Evolutionary conservation across 2,329 filamentous ascomycete genomes (phyloP), one percentile per base, ranked within the genome.

Genomic region (Graphiopsis chlorocephala): DNA sequence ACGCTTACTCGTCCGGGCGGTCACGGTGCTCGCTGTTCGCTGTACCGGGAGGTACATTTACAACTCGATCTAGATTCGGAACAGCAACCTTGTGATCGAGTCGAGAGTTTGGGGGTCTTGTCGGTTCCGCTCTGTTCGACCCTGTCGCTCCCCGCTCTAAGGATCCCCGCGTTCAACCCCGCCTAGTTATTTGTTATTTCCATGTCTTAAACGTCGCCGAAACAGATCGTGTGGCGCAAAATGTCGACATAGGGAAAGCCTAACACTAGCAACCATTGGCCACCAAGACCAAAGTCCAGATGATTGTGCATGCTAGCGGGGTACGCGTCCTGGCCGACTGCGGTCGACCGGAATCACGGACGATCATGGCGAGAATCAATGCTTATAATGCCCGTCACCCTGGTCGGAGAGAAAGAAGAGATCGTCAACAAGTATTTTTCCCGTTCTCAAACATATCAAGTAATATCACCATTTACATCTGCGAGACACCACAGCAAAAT

Each of bases 291-390:
- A 10, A 23, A 62, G 53, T 62, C 48, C 60, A 62, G 23, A 55
- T 55, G 5, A 20, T 31, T 20, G 50, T 38, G 23, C 25, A 50
- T 33, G 48, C 60, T 52, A 35, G 60, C 60, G 60, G 60, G 60
- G 60, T 62, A 62, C 60, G 52, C 31, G 48, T 42, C 45, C 60
- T 62, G 60, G 48, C 25, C 48, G 29, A 52, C 28, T 45, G 48
- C 60, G 60, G 60, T 53, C 60, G 60, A 62, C 60, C 60, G 60
- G 60, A 62, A 55, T 62, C 20, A 23, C 11, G 25, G 35, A 15
- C 31, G 35, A 59, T 28, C 42, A 38, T 48, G 35, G 38, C 45
- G 11, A 26, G 25, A 29, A 47, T 11, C 4, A 29, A 31, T 25
- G 56, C 56, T 47, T 59, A 59, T 59, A 59, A 38, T 38, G 31